Percentiles rank a stretch among this genome's conserved stretches.
These are phyloP conservation scores for Cyberlindnera lachancei DNA, from an alignment of 805 yeast genomes.

Conservation along the genomic window DNA sequence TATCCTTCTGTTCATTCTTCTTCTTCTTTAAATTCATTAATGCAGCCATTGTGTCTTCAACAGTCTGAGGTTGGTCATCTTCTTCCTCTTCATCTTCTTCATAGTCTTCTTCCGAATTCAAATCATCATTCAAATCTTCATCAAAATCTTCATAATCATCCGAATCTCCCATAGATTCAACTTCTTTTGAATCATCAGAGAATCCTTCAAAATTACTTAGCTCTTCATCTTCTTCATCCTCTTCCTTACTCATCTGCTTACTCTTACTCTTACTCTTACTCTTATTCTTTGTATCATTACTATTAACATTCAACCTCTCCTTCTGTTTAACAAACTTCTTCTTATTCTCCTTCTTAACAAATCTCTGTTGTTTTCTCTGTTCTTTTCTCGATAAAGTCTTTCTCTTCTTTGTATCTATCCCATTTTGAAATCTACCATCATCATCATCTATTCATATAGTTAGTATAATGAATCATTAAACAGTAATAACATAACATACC, in stretches of 20 bases:
- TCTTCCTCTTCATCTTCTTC: conserved; percentile 21
- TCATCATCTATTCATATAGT: conserved; percentile 26
- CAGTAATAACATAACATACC: conserved; percentile 3
- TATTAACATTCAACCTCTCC: neutral
- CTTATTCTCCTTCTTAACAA: conserved; percentile 26
- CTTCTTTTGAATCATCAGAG: conserved; percentile 23
- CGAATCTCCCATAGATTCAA: conserved; percentile 17
- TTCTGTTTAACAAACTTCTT: neutral
- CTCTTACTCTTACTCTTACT: conserved; percentile 9
- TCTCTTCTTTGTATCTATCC: conserved; percentile 28
- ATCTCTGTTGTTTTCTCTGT: conserved; percentile 33
- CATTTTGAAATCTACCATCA: conserved; percentile 27
- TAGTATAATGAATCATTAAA: neutral
- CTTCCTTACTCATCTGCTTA: conserved; percentile 1
- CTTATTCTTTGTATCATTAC: conserved; percentile 1
- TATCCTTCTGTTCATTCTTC: conserved; percentile 6
- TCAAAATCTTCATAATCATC: conserved; percentile 16
- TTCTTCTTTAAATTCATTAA: conserved; percentile 33
- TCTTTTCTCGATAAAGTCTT: conserved; percentile 33
- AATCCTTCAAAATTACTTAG: conserved; percentile 12
- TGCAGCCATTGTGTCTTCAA: conserved; percentile 37
- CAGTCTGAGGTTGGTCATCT: conserved; percentile 28
- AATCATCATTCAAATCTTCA: conserved; percentile 1
- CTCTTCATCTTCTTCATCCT: conserved; percentile 12
- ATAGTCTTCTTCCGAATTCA: conserved; percentile 3